Percentiles rank a stretch among this genome's conserved stretches.
Evolutionary conservation across 768 basidiomycete species (phyloP).

Genomic region (Mycena amicta): DNA sequence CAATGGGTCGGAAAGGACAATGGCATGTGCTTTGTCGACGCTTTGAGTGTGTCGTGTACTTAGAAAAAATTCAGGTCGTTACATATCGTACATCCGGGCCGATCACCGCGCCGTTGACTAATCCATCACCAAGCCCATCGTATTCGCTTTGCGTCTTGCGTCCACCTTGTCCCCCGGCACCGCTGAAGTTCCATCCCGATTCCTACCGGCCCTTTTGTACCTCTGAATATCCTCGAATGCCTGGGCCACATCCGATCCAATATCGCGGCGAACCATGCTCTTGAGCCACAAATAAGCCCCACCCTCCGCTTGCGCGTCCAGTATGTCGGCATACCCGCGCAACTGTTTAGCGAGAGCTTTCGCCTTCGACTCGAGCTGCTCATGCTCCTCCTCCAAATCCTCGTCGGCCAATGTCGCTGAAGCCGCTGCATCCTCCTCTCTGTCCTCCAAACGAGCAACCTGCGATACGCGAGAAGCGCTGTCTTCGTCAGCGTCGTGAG

Average conservation of each 20-base stretch:
- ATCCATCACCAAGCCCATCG: too few species aligned
- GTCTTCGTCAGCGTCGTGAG: neutral
- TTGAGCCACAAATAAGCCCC: neutral
- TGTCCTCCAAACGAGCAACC: neutral
- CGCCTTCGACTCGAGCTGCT: neutral
- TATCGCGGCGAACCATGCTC: neutral
- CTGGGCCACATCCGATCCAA: neutral
- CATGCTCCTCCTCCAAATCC: neutral
- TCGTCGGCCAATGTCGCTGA: neutral
- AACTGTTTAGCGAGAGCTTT: neutral
- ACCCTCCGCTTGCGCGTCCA: neutral
- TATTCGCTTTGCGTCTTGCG: neutral
- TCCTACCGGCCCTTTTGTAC: neutral
- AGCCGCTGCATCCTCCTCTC: neutral
- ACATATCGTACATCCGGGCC: too few species aligned
- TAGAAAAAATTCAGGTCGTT: too few species aligned
- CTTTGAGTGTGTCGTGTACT: too few species aligned
- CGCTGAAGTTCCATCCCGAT: neutral
- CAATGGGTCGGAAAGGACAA: too few species aligned
- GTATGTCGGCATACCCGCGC: neutral
- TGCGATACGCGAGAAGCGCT: neutral
- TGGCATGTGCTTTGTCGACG: too few species aligned
- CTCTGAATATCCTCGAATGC: neutral
- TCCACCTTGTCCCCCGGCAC: neutral
- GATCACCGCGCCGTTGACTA: too few species aligned